Base-by-base conservation (phyloP, 1,284 basidiomycete genomes). In the Ustilago bromivora region DNA sequence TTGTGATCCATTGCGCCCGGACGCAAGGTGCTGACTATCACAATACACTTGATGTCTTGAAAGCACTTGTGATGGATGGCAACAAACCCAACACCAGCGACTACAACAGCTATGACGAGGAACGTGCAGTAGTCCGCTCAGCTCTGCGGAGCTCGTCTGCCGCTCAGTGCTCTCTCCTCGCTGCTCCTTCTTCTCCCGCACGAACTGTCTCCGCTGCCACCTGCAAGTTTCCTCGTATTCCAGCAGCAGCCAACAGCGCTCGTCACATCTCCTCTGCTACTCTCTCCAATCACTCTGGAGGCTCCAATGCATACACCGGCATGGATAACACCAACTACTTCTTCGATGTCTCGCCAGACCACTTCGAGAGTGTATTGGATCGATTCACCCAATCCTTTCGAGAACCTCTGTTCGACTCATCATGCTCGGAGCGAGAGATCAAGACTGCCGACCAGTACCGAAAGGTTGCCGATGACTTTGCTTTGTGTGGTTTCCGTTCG, bases 401-500 rank as follows among this genome's bases (percentile, higher is more conserved):
- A 23, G 23, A 23, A 23, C 23, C 23, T 23, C 23, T 23, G 1
- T 23, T 23, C 23, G 23, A 23, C 23, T 23, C 23, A 23, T 23
- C 23, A 23, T 23, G 23, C 23, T 23, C 23, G 23, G 23, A 23
- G 23, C 23, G 23, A 23, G 84, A 87, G 59, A 67, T 82, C 35
- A 85, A 87, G 38, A 86, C 87, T 19, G 88, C 88, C 32, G 83
- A 83, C 3, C 80, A 84, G 66, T 89, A 89, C 87, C 85, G 87
- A 69, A 84, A 86, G 61, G 87, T 87, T 64, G 86, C 88, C 43
- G 82, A 76, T 78, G 84, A 85, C 80, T 90, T 89, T 77, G 89
- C 89, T 53, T 82, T 84, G 58, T 87, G 89, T 66, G 89, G 89
- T 70, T 90, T 89, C 86, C 87, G 89, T 70, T 88, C 88, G 51